Conservation (phyloP, 306 rosid genomes). For the Trifolium pratense region DNA sequence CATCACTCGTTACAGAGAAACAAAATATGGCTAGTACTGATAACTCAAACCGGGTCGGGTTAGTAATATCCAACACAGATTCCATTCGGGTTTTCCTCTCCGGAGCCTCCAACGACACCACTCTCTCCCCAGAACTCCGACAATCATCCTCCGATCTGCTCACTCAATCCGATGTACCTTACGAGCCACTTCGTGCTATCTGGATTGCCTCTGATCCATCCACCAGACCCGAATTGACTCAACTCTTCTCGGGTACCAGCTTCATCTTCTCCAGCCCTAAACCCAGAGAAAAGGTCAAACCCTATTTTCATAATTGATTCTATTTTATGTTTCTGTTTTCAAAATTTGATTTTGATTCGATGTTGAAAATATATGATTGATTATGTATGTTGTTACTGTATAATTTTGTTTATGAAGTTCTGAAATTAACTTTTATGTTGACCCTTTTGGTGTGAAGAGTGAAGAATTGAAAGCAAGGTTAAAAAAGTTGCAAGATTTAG, state of each 20-base stretch:
- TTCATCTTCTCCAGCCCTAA: slow-evolving; percentile 72
- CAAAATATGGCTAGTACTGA: too few species aligned
- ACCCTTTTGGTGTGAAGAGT: slow-evolving; percentile 54
- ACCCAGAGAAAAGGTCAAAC: slow-evolving; percentile 80
- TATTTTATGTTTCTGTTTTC: background rate
- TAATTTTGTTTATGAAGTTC: background rate
- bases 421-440: slow-evolving; percentile 17
- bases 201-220: slow-evolving; percentile 62
- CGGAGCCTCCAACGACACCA: slow-evolving; percentile 54
- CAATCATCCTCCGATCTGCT: slow-evolving; percentile 60
- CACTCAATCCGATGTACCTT: slow-evolving; percentile 52
- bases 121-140: slow-evolving; percentile 62
- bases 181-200: slow-evolving; percentile 59
- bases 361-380: background rate
- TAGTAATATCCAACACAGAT: slow-evolving; percentile 56
- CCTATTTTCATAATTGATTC: background rate
- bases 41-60: slow-evolving; percentile 49
- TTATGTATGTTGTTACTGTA: background rate
- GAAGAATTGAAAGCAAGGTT: slow-evolving; percentile 84
- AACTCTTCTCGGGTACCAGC: slow-evolving; percentile 58
- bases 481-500: slow-evolving; percentile 64
- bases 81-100: slow-evolving; percentile 59
- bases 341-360: slow-evolving; percentile 20
- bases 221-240: slow-evolving; percentile 52
- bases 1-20: slow-evolving; percentile 7